Percentiles rank a stretch among this genome's conserved stretches.
Evolutionary conservation across 148 eudicot genomes (phyloP).

Genomic region (Spergularia bocconei): DNA sequence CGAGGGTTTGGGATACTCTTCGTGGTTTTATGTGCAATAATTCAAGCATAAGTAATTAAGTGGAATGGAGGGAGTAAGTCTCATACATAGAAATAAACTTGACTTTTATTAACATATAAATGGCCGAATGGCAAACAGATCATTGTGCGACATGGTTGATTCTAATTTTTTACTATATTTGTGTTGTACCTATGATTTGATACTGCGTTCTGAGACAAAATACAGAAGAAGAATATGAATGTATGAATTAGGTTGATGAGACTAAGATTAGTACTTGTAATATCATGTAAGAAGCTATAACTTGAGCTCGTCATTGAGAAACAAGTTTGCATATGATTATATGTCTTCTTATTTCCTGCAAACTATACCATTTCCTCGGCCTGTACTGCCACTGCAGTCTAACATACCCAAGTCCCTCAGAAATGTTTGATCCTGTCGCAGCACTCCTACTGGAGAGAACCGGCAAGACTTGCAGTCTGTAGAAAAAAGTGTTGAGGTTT

Average conservation of each 20-base stretch:
- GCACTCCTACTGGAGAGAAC: slow-evolving; percentile 33
- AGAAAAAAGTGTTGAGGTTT: slow-evolving; percentile 44
- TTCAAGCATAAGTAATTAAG: no score
- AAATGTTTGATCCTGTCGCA: slow-evolving; percentile 16
- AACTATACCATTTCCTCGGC: slow-evolving; percentile 42
- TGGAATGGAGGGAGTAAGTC: no score
- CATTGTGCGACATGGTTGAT: no score
- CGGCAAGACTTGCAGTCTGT: slow-evolving; percentile 49
- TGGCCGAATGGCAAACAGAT: no score
- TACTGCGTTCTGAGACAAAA: background rate
- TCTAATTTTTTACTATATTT: no score
- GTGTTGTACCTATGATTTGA: no score
- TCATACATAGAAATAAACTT: no score
- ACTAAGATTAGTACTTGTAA: no score
- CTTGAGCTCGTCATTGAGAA: background rate
- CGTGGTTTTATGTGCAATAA: no score
- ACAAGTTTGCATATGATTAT: background rate
- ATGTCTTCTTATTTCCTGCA: slow-evolving; percentile 41
- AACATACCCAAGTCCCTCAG: slow-evolving; percentile 32
- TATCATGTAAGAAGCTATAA: no score
- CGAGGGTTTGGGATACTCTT: no score
- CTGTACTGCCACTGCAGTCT: slow-evolving; percentile 39
- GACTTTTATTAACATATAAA: no score
- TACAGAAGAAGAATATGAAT: background rate
- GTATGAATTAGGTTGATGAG: background rate